phyloP scores from a whole-genome alignment of 2,329 filamentous ascomycete species.

The Peltaster fructicola region DNA sequence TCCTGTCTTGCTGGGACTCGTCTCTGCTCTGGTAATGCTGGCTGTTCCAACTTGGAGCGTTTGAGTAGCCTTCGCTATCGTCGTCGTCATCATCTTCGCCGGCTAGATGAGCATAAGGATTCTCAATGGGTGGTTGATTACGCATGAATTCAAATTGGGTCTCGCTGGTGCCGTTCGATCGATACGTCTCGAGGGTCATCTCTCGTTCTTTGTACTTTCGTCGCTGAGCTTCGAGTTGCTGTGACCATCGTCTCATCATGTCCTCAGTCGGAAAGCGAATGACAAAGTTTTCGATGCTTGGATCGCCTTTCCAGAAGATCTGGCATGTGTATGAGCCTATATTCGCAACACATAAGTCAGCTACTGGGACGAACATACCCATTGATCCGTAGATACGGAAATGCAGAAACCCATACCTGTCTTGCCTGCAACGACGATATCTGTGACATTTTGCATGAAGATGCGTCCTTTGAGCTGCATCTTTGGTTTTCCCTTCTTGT shows the following conservation, averaged over 20 bases:
- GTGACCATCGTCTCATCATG: conserved; percentile 80
- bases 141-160: conserved; percentile 71
- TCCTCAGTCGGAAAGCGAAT: conserved; percentile 89
- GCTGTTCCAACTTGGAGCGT: conserved; percentile 1
- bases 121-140: conserved; percentile 50
- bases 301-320: conserved; percentile 97
- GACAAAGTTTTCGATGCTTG: conserved; percentile 87
- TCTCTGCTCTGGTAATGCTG: conserved; percentile 23
- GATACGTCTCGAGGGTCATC: conserved; percentile 30
- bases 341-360: conserved; percentile 9
- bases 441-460: conserved; percentile 97
- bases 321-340: conserved; percentile 83
- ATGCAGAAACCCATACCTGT: conserved; percentile 45
- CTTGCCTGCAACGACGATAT: conserved; percentile 73
- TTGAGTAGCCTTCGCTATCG: conserved; percentile 5
- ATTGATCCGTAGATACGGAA: conserved; percentile 8
- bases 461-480: conserved; percentile 92
- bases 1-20: conserved; percentile 41
- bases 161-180: conserved; percentile 29
- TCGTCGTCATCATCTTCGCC: conserved; percentile 39
- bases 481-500: conserved; percentile 54
- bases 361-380: conserved; percentile 17
- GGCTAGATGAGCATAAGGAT: conserved; percentile 56
- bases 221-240: conserved; percentile 60
- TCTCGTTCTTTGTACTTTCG: conserved; percentile 29